Conservation (phyloP, 441 rosid species). For the Sinapis alba region DNA sequence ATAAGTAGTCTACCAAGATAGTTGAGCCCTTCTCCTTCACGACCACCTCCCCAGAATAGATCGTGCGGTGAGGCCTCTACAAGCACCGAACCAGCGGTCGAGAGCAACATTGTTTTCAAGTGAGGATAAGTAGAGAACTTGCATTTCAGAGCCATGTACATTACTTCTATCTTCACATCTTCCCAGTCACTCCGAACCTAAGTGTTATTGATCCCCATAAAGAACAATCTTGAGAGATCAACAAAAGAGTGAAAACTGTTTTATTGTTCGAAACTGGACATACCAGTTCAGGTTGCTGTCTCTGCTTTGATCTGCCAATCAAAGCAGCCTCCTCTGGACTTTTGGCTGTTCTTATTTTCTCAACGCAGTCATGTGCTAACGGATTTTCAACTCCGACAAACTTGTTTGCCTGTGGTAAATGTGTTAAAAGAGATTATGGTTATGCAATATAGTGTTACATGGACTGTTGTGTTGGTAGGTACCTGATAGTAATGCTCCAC, state of each 20-base stretch:
- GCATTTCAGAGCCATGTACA: slow-evolving; percentile 80
- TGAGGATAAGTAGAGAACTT: slow-evolving; percentile 89
- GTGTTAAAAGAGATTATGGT: neutral
- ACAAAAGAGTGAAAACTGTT: neutral
- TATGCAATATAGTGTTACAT: slow-evolving; percentile 25
- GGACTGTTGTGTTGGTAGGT: slow-evolving; percentile 14
- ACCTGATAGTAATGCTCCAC: slow-evolving; percentile 96
- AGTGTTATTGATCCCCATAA: neutral
- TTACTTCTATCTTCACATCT: slow-evolving; percentile 65
- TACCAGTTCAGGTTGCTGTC: slow-evolving; percentile 69
- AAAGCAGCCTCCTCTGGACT: slow-evolving; percentile 94
- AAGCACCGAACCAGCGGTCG: slow-evolving; percentile 76
- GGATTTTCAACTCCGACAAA: slow-evolving; percentile 64
- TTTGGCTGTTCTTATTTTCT: slow-evolving; percentile 61
- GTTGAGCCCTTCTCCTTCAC: slow-evolving; percentile 93
- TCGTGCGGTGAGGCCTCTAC: slow-evolving; percentile 95
- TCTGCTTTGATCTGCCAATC: slow-evolving; percentile 72
- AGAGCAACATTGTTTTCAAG: slow-evolving; percentile 72
- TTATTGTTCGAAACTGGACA: slow-evolving; percentile 1
- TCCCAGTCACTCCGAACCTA: slow-evolving; percentile 93
- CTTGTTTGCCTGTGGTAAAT: slow-evolving; percentile 59
- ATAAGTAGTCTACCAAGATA: slow-evolving; percentile 84
- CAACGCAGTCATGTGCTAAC: slow-evolving; percentile 58
- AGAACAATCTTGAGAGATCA: slow-evolving; percentile 2
- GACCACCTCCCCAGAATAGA: slow-evolving; percentile 95